Conservation (phyloP, 1,139 yeast species). For the Taiozyma sp. region DNA sequence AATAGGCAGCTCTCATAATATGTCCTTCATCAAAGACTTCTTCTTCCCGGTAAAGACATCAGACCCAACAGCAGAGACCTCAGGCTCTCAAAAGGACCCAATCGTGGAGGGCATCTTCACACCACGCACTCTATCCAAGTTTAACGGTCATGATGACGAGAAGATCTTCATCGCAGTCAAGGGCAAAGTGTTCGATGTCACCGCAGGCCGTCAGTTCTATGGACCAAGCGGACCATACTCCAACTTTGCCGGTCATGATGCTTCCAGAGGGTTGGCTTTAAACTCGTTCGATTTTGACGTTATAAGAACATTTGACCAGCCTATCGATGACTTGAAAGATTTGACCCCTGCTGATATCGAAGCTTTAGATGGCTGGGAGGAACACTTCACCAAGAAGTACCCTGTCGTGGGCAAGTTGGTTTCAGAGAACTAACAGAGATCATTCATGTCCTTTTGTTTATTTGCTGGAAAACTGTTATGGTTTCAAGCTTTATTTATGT, state of each 20-base stretch:
- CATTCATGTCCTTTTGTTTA: no score
- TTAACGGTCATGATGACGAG: conserved; percentile 75
- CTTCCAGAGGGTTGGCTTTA: conserved; percentile 87
- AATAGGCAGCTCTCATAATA: conserved; percentile 7
- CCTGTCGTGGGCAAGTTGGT: conserved; percentile 60
- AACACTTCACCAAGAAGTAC: conserved; percentile 76
- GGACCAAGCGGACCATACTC: conserved; percentile 98
- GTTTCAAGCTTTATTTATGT: not conserved
- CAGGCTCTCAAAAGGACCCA: conserved; percentile 36
- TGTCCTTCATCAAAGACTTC: conserved; percentile 35
- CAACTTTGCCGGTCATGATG: conserved; percentile 96
- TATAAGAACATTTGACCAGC: conserved; percentile 56
- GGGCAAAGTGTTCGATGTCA: conserved; percentile 84
- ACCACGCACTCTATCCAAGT: conserved; percentile 67
- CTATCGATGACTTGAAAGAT: conserved; percentile 67
- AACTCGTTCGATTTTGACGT: conserved; percentile 76
- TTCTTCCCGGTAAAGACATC: conserved; percentile 34
- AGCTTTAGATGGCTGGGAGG: conserved; percentile 81
- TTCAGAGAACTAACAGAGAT: conserved; percentile 5
- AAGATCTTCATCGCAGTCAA: conserved; percentile 78
- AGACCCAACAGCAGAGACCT: conserved; percentile 31
- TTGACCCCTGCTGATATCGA: conserved; percentile 58
- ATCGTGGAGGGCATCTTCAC: conserved; percentile 78
- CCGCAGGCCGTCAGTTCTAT: conserved; percentile 77
- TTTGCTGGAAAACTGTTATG: not conserved